phyloP scores from a whole-genome alignment of 352 stramenopile species.

The Globisporangium recalcitrans region DNA sequence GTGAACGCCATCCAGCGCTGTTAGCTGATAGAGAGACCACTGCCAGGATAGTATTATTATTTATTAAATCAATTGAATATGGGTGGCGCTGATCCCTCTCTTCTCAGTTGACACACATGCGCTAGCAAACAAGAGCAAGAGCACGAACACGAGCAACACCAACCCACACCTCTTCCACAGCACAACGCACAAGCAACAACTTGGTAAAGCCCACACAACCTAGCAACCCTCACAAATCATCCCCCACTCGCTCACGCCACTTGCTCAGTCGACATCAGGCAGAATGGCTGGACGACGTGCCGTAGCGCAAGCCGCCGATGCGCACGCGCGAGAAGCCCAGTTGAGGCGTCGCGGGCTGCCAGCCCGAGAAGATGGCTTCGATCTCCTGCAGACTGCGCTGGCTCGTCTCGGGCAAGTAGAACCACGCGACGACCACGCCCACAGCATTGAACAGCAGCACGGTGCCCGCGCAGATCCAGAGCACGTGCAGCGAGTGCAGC shows the following conservation, averaged over 20 bases:
- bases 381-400: conserved; percentile 75
- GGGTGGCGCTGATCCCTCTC: not conserved
- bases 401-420: conserved; percentile 75
- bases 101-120: not conserved
- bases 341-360: conserved; percentile 63
- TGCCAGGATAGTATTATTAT: not conserved
- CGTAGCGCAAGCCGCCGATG: conserved; percentile 26
- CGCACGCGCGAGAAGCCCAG: conserved; percentile 44
- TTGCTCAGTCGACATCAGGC: no score
- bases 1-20: no score
- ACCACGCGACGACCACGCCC: conserved; percentile 43
- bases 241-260: no score
- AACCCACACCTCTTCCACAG: not conserved
- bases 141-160: not conserved
- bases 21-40: not conserved
- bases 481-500: conserved; percentile 29
- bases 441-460: conserved; percentile 48
- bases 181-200: not conserved
- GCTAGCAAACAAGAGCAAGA: no score
- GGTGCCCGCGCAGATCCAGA: conserved; percentile 28
- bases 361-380: conserved; percentile 69
- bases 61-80: conserved; percentile 1
- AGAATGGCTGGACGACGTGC: conserved; percentile 15
- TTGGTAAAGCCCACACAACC: not conserved
- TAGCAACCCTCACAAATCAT: not conserved